Conservation (phyloP, 2,329 filamentous ascomycete genomes). For the Westerdykella sp. region DNA sequence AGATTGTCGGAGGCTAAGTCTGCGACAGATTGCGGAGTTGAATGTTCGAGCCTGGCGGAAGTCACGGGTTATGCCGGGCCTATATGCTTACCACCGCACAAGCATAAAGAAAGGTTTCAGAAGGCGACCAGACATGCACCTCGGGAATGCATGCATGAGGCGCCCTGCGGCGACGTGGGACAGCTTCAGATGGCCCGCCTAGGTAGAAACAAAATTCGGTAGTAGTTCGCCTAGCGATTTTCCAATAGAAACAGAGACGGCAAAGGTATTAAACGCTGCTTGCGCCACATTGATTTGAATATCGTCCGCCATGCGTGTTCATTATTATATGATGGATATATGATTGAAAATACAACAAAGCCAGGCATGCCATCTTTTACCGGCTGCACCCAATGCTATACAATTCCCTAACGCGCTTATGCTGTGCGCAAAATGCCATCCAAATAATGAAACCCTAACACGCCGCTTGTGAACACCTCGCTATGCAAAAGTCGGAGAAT, state of each 20-base stretch:
- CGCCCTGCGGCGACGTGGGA: not conserved
- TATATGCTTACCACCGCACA: conserved; percentile 2
- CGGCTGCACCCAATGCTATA: conserved; percentile 1
- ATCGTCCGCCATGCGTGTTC: too few relatives aligned
- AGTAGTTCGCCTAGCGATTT: too few relatives aligned
- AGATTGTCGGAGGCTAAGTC: conserved; percentile 1
- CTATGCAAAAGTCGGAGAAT: conserved; percentile 2
- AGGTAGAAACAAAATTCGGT: too few relatives aligned
- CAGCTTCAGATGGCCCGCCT: too few relatives aligned
- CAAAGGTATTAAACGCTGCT: too few relatives aligned
- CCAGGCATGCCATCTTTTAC: not conserved
- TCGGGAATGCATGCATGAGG: not conserved
- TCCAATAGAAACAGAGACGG: too few relatives aligned
- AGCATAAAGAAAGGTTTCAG: conserved; percentile 6
- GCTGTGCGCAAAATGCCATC: not conserved
- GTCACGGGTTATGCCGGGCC: conserved; percentile 4
- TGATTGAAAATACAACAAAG: too few relatives aligned
- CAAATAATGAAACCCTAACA: conserved; percentile 1
- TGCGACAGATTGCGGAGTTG: not conserved
- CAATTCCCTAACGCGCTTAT: not conserved
- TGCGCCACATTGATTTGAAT: too few relatives aligned
- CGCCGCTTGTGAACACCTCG: conserved; percentile 1
- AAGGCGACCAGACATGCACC: conserved; percentile 2
- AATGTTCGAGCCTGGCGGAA: conserved; percentile 3
- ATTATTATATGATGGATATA: too few relatives aligned